phyloP scores from a whole-genome alignment of 352 stramenopile species.

The Pythium folliculosum region DNA sequence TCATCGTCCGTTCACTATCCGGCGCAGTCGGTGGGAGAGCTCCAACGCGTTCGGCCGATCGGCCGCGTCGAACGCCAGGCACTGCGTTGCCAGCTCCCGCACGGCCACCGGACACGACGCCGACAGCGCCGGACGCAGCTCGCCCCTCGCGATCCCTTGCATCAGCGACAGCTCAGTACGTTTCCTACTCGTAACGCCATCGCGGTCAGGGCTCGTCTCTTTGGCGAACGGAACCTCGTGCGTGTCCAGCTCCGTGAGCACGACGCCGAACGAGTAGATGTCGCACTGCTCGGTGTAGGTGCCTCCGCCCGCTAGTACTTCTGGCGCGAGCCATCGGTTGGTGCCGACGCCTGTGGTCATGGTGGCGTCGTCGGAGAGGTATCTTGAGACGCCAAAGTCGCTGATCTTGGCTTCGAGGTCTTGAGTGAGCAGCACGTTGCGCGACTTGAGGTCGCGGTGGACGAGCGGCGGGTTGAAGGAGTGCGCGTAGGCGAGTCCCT shows the following conservation, averaged over 20 bases:
- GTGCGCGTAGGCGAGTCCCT: slow-evolving; percentile 6
- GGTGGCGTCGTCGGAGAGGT: not conserved
- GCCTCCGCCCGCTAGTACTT: not conserved
- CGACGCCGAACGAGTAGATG: slow-evolving; percentile 58
- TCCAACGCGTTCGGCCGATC: slow-evolving; percentile 4
- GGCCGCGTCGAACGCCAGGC: not conserved
- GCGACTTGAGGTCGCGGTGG: slow-evolving; percentile 6
- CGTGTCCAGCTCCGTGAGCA: slow-evolving; percentile 59
- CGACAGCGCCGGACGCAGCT: slow-evolving; percentile 1
- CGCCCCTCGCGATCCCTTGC: not conserved
- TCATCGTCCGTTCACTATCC: not conserved
- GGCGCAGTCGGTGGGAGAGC: not conserved
- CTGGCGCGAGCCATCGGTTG: slow-evolving; percentile 4
- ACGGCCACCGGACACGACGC: not conserved
- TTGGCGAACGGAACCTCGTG: slow-evolving; percentile 15
- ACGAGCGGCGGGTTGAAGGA: slow-evolving; percentile 8
- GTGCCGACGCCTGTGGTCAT: slow-evolving; percentile 12
- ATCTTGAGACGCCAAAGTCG: slow-evolving; percentile 8
- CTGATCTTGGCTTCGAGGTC: slow-evolving; percentile 5
- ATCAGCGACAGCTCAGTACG: slow-evolving; percentile 7
- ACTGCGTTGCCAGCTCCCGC: slow-evolving; percentile 1
- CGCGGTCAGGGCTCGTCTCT: not conserved
- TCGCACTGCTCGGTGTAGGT: slow-evolving; percentile 31
- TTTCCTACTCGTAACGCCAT: not conserved
- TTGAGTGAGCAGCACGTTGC: not conserved